phyloP scores from a whole-genome alignment of 2,329 filamentous ascomycete species.

The Polychaeton citri region DNA sequence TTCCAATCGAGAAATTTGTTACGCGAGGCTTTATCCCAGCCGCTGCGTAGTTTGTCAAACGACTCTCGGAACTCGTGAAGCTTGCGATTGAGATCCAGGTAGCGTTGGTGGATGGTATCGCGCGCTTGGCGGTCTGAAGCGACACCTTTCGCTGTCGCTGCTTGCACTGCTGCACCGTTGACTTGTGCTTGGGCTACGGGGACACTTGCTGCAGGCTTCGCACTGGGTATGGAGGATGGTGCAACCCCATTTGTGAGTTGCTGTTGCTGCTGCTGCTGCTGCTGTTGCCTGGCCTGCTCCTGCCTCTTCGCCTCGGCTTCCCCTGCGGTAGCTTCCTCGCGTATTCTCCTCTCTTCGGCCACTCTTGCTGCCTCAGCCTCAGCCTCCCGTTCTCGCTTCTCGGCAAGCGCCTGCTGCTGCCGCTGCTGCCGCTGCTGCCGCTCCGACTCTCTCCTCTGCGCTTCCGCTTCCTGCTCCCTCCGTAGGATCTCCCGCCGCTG shows the following conservation, averaged over 20 bases:
- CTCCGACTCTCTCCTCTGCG: constrained; percentile 13
- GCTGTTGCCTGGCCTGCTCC: constrained; percentile 1
- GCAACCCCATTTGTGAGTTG: neutral
- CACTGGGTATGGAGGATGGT: no score
- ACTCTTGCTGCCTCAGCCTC: constrained; percentile 11
- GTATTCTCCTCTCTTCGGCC: constrained; percentile 14
- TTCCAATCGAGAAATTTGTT: constrained; percentile 57
- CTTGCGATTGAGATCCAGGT: constrained; percentile 49
- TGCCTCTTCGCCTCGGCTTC: constrained; percentile 1
- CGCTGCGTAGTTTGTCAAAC: constrained; percentile 28
- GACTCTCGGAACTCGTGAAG: constrained; percentile 42
- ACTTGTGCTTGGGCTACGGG: constrained; percentile 1
- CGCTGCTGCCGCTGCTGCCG: no score
- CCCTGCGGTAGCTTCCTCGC: constrained; percentile 15
- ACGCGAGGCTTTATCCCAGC: constrained; percentile 42
- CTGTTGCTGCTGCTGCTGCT: neutral
- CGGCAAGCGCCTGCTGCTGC: constrained; percentile 1
- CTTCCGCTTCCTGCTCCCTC: constrained; percentile 10
- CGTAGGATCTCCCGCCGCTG: constrained; percentile 9
- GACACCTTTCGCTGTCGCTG: constrained; percentile 1
- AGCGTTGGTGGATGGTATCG: constrained; percentile 33
- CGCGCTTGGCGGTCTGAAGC: constrained; percentile 15
- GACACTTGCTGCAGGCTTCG: neutral
- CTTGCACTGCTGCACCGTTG: constrained; percentile 1
- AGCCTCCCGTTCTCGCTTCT: constrained; percentile 19